Conservation (phyloP, 2,329 filamentous ascomycete species). For the Trichoderma hamatum region DNA sequence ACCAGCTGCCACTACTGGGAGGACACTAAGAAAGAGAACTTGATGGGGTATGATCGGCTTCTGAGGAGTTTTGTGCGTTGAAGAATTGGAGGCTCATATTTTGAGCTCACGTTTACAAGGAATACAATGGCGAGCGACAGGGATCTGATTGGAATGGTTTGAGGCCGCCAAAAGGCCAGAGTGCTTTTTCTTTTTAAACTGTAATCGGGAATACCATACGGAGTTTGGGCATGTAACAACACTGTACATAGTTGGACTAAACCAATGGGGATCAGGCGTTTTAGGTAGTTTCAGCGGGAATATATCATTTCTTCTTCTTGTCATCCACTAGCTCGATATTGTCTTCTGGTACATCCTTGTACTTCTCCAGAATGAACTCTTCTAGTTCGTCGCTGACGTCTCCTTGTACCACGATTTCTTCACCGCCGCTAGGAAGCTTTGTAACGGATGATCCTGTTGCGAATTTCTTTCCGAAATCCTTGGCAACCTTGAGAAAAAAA, state of each 20-base stretch:
- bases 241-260: constrained; percentile 16
- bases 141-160: not conserved
- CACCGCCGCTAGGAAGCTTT: constrained; percentile 79
- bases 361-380: constrained; percentile 87
- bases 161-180: not conserved
- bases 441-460: constrained; percentile 92
- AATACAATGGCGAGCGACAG: not conserved
- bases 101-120: not conserved
- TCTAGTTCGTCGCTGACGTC: constrained; percentile 94
- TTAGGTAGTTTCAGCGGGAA: constrained; percentile 23
- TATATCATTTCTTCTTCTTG: constrained; percentile 77
- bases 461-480: constrained; percentile 98
- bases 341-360: constrained; percentile 87
- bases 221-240: constrained; percentile 28
- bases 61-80: not conserved
- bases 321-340: constrained; percentile 95
- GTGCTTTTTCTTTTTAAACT: not conserved
- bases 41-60: constrained; percentile 33
- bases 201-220: not conserved
- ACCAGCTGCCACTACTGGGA: constrained; percentile 50
- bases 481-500: constrained; percentile 61
- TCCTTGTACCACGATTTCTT: constrained; percentile 97
- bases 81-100: not conserved
- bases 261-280: not conserved
- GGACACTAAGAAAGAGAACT: constrained; percentile 59